Evolutionary conservation across 108 stramenopile genomes (phyloP), one percentile per base, ranked within the genome.

Genomic region (Conticribra weissflogii): DNA sequence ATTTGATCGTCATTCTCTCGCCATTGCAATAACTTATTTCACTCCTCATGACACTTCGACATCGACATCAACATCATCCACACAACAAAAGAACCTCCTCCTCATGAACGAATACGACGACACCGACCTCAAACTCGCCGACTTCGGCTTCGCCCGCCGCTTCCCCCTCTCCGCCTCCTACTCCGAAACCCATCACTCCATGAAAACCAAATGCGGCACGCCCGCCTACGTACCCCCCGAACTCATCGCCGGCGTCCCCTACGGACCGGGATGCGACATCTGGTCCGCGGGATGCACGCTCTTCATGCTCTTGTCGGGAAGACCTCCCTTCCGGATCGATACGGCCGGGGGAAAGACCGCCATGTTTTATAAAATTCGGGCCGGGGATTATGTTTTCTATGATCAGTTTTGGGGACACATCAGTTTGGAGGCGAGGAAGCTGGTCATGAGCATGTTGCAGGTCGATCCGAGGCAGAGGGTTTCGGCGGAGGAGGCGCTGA

Each of bases 151-250:
- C 73, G 96, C 98, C 25, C 80, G 90, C 68, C 74, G 86, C 27
- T 74, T 88, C 22, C 69, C 81, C 24, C 78, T 83, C n/a, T n/a
- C n/a, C n/a, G n/a, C n/a, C n/a, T n/a, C n/a, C n/a, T n/a, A n/a
- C n/a, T n/a, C n/a, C 2, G 65, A 81, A 29, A 74, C 81, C 8
- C 83, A 64, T 21, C 72, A 74, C 22, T 36, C 60, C n/a, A 80
- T 96, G 70, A 83, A 81, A 49, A 96, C 94, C 9, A 78, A 93
- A 49, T 96, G 95, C 64, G 98, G 98, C 3, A 98, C 98, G 22
- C 96, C 96, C 16, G 94, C 96, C 16, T 97, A 96, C 75, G 97
- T 98, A 16, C 97, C 98, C 0, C 98, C 98, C 1, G 98, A 98
- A 77, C 89, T 98, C 24, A 41, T 97, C 25, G 66, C 84, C 5